phyloP scores from a whole-genome alignment of 1,284 basidiomycete species.

The Fomes fomentarius region DNA sequence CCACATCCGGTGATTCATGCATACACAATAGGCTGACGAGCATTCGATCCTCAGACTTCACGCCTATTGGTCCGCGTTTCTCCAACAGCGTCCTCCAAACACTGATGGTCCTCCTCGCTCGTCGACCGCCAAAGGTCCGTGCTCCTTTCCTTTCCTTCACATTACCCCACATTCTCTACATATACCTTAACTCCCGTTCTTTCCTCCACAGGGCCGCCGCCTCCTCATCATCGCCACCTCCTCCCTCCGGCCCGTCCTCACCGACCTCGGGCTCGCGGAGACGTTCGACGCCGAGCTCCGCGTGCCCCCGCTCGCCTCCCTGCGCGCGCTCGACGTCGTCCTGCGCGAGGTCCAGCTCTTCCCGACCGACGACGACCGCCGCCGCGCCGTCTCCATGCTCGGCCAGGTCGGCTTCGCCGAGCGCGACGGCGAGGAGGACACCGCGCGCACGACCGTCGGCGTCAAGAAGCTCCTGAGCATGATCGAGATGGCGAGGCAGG shows the following conservation, averaged over 20 bases:
- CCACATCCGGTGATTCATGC: neutral
- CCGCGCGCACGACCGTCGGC: slow-evolving; percentile 72
- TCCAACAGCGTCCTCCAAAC: slow-evolving; percentile 95
- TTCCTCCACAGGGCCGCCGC: slow-evolving; percentile 87
- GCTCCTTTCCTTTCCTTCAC: neutral
- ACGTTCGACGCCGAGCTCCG: slow-evolving; percentile 90
- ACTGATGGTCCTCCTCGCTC: slow-evolving; percentile 86
- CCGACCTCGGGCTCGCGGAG: slow-evolving; percentile 89
- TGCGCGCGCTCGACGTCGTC: slow-evolving; percentile 77
- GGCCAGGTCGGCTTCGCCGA: slow-evolving; percentile 75
- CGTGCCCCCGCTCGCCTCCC: slow-evolving; percentile 81
- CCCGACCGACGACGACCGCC: slow-evolving; percentile 56
- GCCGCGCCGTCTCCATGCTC: slow-evolving; percentile 69
- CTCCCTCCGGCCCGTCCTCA: slow-evolving; percentile 85
- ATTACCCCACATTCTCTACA: slow-evolving; percentile 12
- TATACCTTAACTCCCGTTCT: no score
- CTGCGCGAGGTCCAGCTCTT: slow-evolving; percentile 88
- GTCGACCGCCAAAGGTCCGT: slow-evolving; percentile 89
- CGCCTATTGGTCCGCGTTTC: slow-evolving; percentile 96
- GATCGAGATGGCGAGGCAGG: slow-evolving; percentile 97
- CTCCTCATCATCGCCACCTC: slow-evolving; percentile 94
- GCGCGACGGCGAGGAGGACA: slow-evolving; percentile 45
- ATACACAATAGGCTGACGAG: neutral
- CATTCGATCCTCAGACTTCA: slow-evolving; percentile 76
- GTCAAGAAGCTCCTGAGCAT: slow-evolving; percentile 94